Evolutionary conservation across 1,284 basidiomycete genomes (phyloP).

Genomic region (Cutaneotrichosporon arboriforme): DNA sequence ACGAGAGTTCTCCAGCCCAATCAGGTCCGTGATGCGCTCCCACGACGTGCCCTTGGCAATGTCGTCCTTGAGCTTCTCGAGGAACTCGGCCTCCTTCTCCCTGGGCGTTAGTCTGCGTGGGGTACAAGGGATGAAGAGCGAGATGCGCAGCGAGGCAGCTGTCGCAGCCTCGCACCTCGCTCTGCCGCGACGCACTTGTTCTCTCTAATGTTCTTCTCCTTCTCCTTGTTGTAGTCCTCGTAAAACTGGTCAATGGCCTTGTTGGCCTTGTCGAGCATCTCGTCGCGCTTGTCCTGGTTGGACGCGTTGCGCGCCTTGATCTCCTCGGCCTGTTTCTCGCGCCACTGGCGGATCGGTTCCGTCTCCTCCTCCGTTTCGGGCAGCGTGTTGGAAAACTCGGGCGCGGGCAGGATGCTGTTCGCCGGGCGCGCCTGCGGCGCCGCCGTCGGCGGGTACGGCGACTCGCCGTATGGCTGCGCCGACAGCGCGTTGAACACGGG

Average conservation of each 20-base stretch:
- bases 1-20: slow-evolving; percentile 89
- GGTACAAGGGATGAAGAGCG: too few relatives aligned
- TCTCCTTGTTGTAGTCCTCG: slow-evolving; percentile 84
- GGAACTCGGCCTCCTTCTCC: slow-evolving; percentile 79
- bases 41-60: slow-evolving; percentile 90
- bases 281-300: slow-evolving; percentile 72
- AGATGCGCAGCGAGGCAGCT: background rate
- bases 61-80: slow-evolving; percentile 65
- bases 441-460: slow-evolving; percentile 44
- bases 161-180: background rate
- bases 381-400: slow-evolving; percentile 46
- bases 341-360: slow-evolving; percentile 84
- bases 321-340: slow-evolving; percentile 76
- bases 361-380: slow-evolving; percentile 67
- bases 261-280: slow-evolving; percentile 83
- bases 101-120: slow-evolving; percentile 51
- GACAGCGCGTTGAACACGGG: slow-evolving; percentile 43
- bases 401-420: slow-evolving; percentile 58
- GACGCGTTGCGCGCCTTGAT: slow-evolving; percentile 75
- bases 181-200: slow-evolving; percentile 71
- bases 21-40: slow-evolving; percentile 81
- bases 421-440: slow-evolving; percentile 55
- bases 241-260: slow-evolving; percentile 93
- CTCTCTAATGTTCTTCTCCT: slow-evolving; percentile 85
- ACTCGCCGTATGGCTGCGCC: slow-evolving; percentile 43